Evolutionary conservation across 177 flowering plant genomes (phyloP).

Genomic region (Vitis hybrid): DNA sequence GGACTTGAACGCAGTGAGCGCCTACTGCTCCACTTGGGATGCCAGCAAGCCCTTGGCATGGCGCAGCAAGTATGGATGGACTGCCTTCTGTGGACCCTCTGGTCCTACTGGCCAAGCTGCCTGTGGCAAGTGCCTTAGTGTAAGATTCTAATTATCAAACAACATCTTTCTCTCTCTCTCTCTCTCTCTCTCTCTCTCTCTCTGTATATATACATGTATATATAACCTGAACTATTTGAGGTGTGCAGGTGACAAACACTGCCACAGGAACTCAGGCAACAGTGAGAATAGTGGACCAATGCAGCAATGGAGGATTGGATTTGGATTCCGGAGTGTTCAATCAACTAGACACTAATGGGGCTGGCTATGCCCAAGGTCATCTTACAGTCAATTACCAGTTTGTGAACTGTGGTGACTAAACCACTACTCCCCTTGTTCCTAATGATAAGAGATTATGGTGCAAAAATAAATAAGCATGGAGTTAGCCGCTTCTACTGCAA

Average conservation of each 20-base stretch:
- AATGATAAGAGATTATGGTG: too few relatives aligned
- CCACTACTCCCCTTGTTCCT: neutral
- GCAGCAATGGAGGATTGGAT: constrained; percentile 75
- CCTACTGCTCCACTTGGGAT: constrained; percentile 74
- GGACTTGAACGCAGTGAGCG: constrained; percentile 51
- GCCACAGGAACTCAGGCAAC: constrained; percentile 44
- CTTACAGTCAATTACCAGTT: constrained; percentile 57
- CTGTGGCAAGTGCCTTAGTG: constrained; percentile 68
- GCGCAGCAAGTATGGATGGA: constrained; percentile 70
- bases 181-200: too few relatives aligned
- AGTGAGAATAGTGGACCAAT: constrained; percentile 74
- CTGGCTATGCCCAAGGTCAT: constrained; percentile 48
- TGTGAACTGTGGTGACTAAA: constrained; percentile 39
- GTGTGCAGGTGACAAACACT: constrained; percentile 54
- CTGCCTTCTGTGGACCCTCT: constrained; percentile 72
- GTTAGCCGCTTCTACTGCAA: too few relatives aligned
- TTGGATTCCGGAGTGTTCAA: constrained; percentile 50
- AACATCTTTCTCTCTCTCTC: too few relatives aligned
- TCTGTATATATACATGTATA: too few relatives aligned
- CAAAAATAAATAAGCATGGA: too few relatives aligned
- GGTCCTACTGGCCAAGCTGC: constrained; percentile 60
- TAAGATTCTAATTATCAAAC: constrained; percentile 15
- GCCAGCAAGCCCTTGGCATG: constrained; percentile 60
- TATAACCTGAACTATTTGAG: too few relatives aligned
- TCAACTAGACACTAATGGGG: constrained; percentile 53